Evolutionary conservation across 2,329 filamentous ascomycete genomes (phyloP).

Genomic region (Chaetothyriales sp.): DNA sequence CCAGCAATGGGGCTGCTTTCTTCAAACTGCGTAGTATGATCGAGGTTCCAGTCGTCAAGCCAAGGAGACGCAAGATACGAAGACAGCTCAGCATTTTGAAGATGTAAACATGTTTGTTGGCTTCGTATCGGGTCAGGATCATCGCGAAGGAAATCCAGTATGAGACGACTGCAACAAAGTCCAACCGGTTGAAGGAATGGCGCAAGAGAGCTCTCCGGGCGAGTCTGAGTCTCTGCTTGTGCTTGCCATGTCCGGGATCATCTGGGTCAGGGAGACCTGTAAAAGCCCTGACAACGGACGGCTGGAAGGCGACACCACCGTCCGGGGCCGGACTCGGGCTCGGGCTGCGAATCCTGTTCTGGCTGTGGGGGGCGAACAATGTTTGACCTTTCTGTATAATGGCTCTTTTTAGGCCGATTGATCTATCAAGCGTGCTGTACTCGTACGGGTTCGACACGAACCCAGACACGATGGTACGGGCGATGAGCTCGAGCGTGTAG

Average conservation of each 20-base stretch:
- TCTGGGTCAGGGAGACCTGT: conserved; percentile 55
- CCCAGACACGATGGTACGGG: conserved; percentile 81
- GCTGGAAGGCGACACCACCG: conserved; percentile 32
- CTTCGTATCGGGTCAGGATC: conserved; percentile 53
- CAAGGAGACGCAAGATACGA: conserved; percentile 77
- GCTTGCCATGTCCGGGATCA: conserved; percentile 46
- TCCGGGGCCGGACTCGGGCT: not conserved
- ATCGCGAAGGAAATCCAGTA: conserved; percentile 86
- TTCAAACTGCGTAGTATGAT: conserved; percentile 92
- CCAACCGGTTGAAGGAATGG: conserved; percentile 88
- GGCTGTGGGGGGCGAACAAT: conserved; percentile 68
- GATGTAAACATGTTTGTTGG: conserved; percentile 58
- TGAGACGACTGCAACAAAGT: conserved; percentile 85
- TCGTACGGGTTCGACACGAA: conserved; percentile 80
- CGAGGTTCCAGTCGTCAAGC: conserved; percentile 85
- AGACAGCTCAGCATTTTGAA: conserved; percentile 96
- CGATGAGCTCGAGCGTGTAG: conserved; percentile 72
- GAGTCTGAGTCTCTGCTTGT: conserved; percentile 70
- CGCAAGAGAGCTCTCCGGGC: conserved; percentile 83
- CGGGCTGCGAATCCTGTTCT: conserved; percentile 41
- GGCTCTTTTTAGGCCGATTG: conserved; percentile 57
- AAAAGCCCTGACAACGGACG: conserved; percentile 60
- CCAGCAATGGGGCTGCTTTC: conserved; percentile 77
- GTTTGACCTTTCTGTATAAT: conserved; percentile 60
- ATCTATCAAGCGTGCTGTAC: conserved; percentile 78